These are phyloP conservation scores for Gossypium schwendimanii DNA, from an alignment of 441 rosid species.

Conservation along the genomic window DNA sequence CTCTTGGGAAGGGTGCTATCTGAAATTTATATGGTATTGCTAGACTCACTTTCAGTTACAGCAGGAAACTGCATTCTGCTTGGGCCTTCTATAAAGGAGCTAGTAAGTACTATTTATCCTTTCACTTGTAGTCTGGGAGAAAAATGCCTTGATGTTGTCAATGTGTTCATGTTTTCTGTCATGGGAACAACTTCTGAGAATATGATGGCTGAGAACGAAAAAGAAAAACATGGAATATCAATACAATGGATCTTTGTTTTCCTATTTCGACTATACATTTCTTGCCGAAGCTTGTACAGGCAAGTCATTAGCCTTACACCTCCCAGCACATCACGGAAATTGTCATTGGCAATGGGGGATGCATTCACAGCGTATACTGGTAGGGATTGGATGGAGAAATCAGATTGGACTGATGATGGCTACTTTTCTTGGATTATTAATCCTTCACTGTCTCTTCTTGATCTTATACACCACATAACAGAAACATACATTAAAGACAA, in stretches of 20 bases:
- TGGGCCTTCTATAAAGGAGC: slow-evolving; percentile 49
- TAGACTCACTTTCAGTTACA: slow-evolving; percentile 66
- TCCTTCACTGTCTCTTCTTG: slow-evolving; percentile 62
- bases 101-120: slow-evolving; percentile 51
- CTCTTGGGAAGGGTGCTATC: slow-evolving; percentile 64
- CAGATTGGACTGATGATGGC: slow-evolving; percentile 54
- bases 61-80: slow-evolving; percentile 64
- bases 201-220: slow-evolving; percentile 26
- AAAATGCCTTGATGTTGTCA: slow-evolving; percentile 36
- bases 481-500: slow-evolving; percentile 36
- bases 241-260: slow-evolving; percentile 56
- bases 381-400: slow-evolving; percentile 58
- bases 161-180: slow-evolving; percentile 40
- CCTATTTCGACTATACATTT: slow-evolving; percentile 64
- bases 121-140: slow-evolving; percentile 51
- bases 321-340: slow-evolving; percentile 45
- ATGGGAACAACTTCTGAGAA: slow-evolving; percentile 34
- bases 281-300: slow-evolving; percentile 66
- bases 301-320: slow-evolving; percentile 68
- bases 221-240: slow-evolving; percentile 29
- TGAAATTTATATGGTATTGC: slow-evolving; percentile 53
- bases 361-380: slow-evolving; percentile 47
- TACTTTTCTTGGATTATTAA: slow-evolving; percentile 73
- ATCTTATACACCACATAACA: slow-evolving; percentile 47
- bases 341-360: slow-evolving; percentile 50